Conservation (phyloP, 331 rosid species). For the Quercus phellos region DNA sequence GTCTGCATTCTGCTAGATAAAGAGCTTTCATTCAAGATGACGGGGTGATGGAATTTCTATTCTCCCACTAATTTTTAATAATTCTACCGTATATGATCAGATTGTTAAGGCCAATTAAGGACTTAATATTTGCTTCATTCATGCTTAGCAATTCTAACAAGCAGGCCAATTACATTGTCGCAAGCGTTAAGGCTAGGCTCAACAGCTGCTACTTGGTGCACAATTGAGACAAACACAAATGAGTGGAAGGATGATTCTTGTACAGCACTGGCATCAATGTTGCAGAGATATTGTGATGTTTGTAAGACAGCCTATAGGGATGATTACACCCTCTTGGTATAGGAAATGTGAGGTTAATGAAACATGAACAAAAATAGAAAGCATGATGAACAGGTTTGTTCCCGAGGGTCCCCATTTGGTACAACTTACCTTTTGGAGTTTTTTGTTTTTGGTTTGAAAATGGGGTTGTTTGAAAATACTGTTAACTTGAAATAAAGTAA, state of each 20-base stretch:
- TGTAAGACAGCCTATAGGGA: background rate
- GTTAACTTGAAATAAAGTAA: too few relatives aligned
- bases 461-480: too few relatives aligned
- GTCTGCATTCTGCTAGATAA: background rate
- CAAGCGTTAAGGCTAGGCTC: background rate
- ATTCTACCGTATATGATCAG: background rate
- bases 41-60: background rate
- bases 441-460: too few relatives aligned
- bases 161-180: background rate
- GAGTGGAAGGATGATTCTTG: too few relatives aligned
- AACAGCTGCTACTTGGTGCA: too few relatives aligned
- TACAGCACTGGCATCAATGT: too few relatives aligned
- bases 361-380: background rate
- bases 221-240: too few relatives aligned
- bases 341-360: background rate
- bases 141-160: background rate
- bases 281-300: too few relatives aligned
- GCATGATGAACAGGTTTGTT: background rate
- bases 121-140: background rate
- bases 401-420: too few relatives aligned
- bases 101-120: background rate
- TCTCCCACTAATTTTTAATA: too few relatives aligned
- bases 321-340: background rate
- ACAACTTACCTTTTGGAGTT: too few relatives aligned
- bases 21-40: background rate